A percentile compares a stretch with the other conserved stretches of the same genome.
Evolutionary conservation across 805 yeast genomes (phyloP).

Genomic region (Metschnikowia lochheadii): DNA sequence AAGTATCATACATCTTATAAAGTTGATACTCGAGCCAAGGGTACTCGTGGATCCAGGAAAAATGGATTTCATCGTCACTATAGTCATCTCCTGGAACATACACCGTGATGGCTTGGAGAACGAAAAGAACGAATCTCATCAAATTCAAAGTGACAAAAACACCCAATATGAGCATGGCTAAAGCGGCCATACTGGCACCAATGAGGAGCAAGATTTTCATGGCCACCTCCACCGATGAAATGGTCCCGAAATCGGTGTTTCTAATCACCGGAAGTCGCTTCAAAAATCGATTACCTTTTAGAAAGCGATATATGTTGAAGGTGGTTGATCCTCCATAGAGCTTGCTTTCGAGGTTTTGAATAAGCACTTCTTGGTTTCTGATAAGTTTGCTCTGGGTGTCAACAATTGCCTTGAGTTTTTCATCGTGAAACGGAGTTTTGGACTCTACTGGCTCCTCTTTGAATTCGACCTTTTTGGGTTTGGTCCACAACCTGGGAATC

Average conservation of each 20-base stretch:
- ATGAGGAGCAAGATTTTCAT: neutral
- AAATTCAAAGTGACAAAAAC: neutral
- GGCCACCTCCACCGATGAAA: neutral
- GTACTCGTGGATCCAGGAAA: slow-evolving; percentile 13
- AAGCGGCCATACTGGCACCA: neutral
- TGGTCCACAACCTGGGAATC: neutral
- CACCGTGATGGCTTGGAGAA: neutral
- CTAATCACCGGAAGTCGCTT: neutral
- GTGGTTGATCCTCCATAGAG: neutral
- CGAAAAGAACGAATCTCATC: neutral
- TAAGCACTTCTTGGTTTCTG: slow-evolving; percentile 1
- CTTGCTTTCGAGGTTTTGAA: slow-evolving; percentile 2
- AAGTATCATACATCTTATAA: slow-evolving; percentile 11
- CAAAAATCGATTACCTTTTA: neutral
- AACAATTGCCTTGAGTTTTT: neutral
- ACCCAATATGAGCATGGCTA: neutral
- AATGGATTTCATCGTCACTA: neutral
- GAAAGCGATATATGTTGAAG: neutral
- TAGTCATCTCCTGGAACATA: neutral
- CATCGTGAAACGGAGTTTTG: neutral
- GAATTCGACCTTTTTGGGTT: neutral
- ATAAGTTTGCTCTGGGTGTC: neutral
- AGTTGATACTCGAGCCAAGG: slow-evolving; percentile 17
- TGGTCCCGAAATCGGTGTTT: neutral
- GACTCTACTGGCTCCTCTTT: neutral